A percentile compares a stretch with the other conserved stretches of the same genome.
Conservation (phyloP, 192 early-diverging fungal genomes). For the Pilobolus umbonatus region DNA sequence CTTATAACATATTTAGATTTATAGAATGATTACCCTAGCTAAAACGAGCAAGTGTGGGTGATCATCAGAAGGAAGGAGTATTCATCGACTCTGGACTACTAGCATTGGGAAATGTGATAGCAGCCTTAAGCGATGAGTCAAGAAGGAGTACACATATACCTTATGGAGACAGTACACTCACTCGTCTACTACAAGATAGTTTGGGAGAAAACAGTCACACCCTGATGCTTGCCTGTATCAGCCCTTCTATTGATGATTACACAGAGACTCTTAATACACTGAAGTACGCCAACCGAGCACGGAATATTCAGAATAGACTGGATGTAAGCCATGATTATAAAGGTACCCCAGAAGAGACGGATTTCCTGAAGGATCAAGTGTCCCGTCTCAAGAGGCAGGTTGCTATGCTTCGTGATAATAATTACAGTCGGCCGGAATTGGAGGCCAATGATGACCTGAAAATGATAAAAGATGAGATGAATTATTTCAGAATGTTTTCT, state of each 20-base stretch:
- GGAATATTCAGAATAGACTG: no score
- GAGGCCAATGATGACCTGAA: constrained; percentile 51
- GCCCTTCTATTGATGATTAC: constrained; percentile 70
- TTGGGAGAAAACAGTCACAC: constrained; percentile 93
- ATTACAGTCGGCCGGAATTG: no score
- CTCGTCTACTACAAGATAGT: constrained; percentile 91
- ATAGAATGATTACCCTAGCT: constrained; percentile 55
- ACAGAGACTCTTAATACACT: constrained; percentile 94
- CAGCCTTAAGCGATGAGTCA: constrained; percentile 82
- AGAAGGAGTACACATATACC: constrained; percentile 71
- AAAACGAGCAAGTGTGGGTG: constrained; percentile 50
- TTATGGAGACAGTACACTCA: constrained; percentile 95
- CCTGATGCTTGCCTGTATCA: constrained; percentile 91
- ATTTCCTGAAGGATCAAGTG: no score
- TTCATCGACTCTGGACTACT: constrained; percentile 92
- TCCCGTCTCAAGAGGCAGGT: no score
- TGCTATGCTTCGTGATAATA: no score
- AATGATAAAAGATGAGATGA: background rate
- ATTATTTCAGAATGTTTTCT: background rate
- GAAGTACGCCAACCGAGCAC: constrained; percentile 92
- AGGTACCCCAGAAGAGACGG: no score
- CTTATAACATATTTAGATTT: background rate
- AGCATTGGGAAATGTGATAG: constrained; percentile 96
- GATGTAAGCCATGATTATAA: no score
- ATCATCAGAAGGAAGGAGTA: constrained; percentile 92